phyloP scores from a whole-genome alignment of 192 early-diverging fungal species.

The Backusella westeae region DNA sequence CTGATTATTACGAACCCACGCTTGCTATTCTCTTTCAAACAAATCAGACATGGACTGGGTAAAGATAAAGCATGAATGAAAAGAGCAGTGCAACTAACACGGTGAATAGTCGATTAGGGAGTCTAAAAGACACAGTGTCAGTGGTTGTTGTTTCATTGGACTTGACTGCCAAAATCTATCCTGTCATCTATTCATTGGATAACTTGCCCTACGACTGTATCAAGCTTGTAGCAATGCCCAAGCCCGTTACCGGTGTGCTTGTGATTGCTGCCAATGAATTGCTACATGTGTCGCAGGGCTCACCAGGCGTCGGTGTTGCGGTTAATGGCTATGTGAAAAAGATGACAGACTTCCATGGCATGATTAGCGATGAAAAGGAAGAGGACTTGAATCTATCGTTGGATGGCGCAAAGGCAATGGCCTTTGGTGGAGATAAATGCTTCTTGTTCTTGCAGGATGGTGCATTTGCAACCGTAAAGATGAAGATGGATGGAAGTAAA shows the following conservation, averaged over 20 bases:
- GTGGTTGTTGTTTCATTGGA: conserved; percentile 82
- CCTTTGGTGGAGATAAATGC: conserved; percentile 70
- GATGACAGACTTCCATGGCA: conserved; percentile 46
- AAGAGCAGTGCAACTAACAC: background rate
- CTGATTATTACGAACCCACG: conserved; percentile 92
- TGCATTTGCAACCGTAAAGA: conserved; percentile 65
- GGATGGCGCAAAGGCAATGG: conserved; percentile 61
- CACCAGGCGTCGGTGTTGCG: conserved; percentile 70
- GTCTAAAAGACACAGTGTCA: conserved; percentile 29
- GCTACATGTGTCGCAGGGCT: conserved; percentile 83
- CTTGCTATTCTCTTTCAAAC: conserved; percentile 92
- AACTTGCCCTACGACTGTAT: conserved; percentile 83
- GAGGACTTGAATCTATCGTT: conserved; percentile 68
- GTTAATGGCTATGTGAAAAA: conserved; percentile 68
- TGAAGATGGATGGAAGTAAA: conserved; percentile 75
- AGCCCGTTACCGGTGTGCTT: conserved; percentile 85
- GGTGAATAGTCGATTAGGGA: conserved; percentile 18
- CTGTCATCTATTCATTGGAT: conserved; percentile 77
- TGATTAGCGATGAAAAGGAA: conserved; percentile 38
- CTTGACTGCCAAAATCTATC: conserved; percentile 65
- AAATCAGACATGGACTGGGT: conserved; percentile 85
- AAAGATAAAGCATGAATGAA: conserved; percentile 27
- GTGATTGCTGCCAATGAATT: conserved; percentile 78
- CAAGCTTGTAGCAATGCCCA: conserved; percentile 68
- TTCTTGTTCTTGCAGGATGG: conserved; percentile 74